A percentile compares a stretch with the other conserved stretches of the same genome.
phyloP scores from a whole-genome alignment of 306 rosid genomes.

The Ormosia semicastrata region DNA sequence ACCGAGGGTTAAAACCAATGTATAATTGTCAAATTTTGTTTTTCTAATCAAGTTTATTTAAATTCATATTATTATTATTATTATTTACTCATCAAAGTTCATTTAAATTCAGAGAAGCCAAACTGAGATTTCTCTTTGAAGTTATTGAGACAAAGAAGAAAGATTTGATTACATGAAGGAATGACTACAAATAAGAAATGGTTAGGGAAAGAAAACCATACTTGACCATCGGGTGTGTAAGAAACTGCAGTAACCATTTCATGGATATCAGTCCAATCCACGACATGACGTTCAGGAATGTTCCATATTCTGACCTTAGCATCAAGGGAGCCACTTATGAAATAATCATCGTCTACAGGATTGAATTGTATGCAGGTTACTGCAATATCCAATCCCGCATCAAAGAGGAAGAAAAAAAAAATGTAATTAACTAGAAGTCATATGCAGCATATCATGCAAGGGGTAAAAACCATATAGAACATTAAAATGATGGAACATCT shows the following conservation, averaged over 20 bases:
- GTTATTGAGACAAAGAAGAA: neutral
- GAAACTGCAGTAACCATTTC: conserved; percentile 85
- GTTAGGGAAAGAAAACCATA: conserved; percentile 19
- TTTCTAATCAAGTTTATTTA: neutral
- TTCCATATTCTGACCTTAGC: conserved; percentile 80
- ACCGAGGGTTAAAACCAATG: neutral
- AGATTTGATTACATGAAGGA: neutral
- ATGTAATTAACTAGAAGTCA: neutral
- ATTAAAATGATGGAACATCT: conserved; percentile 22
- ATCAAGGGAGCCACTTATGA: conserved; percentile 85
- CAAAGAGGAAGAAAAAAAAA: neutral
- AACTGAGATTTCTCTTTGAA: neutral
- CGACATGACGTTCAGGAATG: conserved; percentile 60
- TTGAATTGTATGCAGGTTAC: conserved; percentile 88
- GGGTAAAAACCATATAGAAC: neutral
- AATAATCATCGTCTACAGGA: conserved; percentile 62
- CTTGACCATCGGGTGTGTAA: conserved; percentile 78
- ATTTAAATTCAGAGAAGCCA: too few relatives aligned
- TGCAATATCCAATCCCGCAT: conserved; percentile 35
- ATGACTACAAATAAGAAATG: neutral
- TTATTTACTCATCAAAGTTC: neutral
- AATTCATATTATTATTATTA: too few relatives aligned
- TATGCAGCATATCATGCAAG: neutral
- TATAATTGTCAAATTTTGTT: neutral
- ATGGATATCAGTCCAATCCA: conserved; percentile 71